Percentiles rank a stretch among this genome's conserved stretches.
Evolutionary conservation across 1,284 basidiomycete genomes (phyloP).

Genomic region (Cutaneotrichosporon cavernicola): DNA sequence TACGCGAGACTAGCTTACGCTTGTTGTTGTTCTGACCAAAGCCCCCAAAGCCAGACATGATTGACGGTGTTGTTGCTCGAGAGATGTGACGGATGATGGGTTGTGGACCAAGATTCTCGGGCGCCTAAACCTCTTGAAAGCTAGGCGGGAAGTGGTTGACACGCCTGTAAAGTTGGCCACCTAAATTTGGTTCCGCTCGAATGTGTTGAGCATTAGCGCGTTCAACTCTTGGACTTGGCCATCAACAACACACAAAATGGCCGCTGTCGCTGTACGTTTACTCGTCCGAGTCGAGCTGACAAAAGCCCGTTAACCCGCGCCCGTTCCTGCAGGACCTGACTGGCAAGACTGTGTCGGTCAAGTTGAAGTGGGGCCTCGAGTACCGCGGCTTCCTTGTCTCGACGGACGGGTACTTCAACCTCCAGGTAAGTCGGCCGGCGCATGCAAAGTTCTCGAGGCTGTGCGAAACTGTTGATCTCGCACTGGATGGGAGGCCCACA

Average conservation of each 20-base stretch:
- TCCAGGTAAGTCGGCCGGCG: constrained; percentile 67
- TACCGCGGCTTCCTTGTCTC: constrained; percentile 99
- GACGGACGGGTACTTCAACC: constrained; percentile 99
- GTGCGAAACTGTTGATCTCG: no score
- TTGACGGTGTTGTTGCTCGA: constrained; percentile 3
- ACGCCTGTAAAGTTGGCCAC: neutral
- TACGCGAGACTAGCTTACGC: constrained; percentile 26
- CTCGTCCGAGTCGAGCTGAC: constrained; percentile 1
- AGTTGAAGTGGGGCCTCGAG: constrained; percentile 98
- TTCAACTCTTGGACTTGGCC: neutral
- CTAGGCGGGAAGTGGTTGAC: neutral
- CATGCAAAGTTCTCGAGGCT: no score
- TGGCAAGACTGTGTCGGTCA: constrained; percentile 91
- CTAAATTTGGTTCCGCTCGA: neutral
- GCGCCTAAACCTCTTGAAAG: neutral
- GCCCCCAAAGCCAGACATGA: constrained; percentile 37
- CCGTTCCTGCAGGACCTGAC: constrained; percentile 98
- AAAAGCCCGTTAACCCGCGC: constrained; percentile 88
- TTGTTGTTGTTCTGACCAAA: constrained; percentile 34
- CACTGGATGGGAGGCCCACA: no score
- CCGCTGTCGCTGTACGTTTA: constrained; percentile 30
- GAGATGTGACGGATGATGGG: neutral
- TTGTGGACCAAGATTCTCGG: constrained; percentile 4
- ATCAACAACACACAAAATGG: constrained; percentile 30
- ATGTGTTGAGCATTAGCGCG: neutral